Evolutionary conservation across 108 stramenopile genomes (phyloP).

Genomic region (Parmales sp.): DNA sequence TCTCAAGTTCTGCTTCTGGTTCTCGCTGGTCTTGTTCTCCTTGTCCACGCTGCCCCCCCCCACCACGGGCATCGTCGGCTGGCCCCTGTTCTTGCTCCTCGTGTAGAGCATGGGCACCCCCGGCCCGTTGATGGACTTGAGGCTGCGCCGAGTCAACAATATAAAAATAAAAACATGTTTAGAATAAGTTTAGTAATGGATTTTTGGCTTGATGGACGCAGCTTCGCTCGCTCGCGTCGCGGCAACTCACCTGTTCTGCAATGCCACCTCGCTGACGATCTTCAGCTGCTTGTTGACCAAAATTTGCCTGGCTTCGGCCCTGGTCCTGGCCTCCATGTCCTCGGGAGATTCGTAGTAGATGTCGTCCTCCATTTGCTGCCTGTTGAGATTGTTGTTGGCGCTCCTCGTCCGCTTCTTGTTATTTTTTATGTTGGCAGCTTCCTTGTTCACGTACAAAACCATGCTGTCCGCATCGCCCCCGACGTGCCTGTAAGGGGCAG

Average conservation of each 20-base stretch:
- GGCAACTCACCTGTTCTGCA: too few species aligned
- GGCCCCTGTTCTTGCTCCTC: not conserved
- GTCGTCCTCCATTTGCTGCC: not conserved
- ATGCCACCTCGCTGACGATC: not conserved
- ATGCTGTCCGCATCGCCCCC: not conserved
- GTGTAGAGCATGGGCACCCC: conserved; percentile 2
- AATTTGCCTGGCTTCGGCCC: conserved; percentile 1
- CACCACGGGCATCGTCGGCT: not conserved
- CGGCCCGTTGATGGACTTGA: too few species aligned
- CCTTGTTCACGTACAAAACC: not conserved
- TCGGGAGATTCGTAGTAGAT: not conserved
- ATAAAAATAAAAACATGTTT: too few species aligned
- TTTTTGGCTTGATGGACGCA: too few species aligned
- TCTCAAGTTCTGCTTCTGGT: not conserved
- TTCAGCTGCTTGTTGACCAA: not conserved
- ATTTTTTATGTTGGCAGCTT: not conserved
- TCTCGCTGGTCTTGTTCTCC: not conserved
- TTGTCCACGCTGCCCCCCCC: not conserved
- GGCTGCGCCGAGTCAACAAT: too few species aligned
- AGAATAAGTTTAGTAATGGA: too few species aligned
- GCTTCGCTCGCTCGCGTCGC: too few species aligned
- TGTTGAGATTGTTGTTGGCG: not conserved
- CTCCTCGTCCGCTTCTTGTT: not conserved
- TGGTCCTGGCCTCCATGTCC: not conserved
- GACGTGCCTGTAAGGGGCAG: not conserved